Percentiles rank a stretch among this genome's conserved stretches.
Evolutionary conservation across 352 stramenopile genomes (phyloP).

Genomic region (Plasmopara viticola): DNA sequence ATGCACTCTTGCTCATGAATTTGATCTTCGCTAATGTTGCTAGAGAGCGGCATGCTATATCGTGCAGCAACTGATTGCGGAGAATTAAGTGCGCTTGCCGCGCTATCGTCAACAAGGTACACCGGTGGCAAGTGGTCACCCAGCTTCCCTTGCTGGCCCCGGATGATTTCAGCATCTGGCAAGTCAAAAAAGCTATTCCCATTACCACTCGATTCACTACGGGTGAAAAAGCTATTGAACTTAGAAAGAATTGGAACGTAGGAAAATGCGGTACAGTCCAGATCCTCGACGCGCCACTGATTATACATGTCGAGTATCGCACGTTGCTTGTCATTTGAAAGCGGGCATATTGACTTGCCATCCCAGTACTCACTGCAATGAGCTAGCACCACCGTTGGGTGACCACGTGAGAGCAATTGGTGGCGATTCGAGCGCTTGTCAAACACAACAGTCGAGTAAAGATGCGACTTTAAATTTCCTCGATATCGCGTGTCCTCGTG

Average conservation of each 20-base stretch:
- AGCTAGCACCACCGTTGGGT: conserved; percentile 62
- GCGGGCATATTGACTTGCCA: conserved; percentile 79
- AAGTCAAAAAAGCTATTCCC: conserved; percentile 13
- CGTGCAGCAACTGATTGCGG: conserved; percentile 22
- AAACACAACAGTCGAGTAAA: conserved; percentile 81
- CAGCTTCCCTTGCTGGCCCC: conserved; percentile 9
- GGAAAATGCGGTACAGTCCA: conserved; percentile 79
- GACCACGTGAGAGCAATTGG: conserved; percentile 70
- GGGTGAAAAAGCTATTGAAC: conserved; percentile 48
- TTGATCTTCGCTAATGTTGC: conserved; percentile 31
- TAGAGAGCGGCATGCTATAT: conserved; percentile 23
- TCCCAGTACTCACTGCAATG: conserved; percentile 86
- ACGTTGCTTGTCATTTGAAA: conserved; percentile 72
- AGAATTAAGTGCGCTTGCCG: conserved; percentile 38
- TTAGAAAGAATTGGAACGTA: conserved; percentile 78
- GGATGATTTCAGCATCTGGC: conserved; percentile 5
- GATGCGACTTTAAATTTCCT: conserved; percentile 79
- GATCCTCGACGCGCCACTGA: conserved; percentile 81
- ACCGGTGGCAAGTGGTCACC: conserved; percentile 48
- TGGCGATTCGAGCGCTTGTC: conserved; percentile 76
- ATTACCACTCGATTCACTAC: conserved; percentile 14
- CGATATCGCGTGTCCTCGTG: conserved; percentile 80
- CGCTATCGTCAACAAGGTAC: conserved; percentile 78
- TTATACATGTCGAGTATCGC: conserved; percentile 86
- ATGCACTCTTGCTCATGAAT: conserved; percentile 11